These are phyloP conservation scores for Entomophthora muscae DNA, from an alignment of 371 early-diverging fungal species.

Conservation along the genomic window DNA sequence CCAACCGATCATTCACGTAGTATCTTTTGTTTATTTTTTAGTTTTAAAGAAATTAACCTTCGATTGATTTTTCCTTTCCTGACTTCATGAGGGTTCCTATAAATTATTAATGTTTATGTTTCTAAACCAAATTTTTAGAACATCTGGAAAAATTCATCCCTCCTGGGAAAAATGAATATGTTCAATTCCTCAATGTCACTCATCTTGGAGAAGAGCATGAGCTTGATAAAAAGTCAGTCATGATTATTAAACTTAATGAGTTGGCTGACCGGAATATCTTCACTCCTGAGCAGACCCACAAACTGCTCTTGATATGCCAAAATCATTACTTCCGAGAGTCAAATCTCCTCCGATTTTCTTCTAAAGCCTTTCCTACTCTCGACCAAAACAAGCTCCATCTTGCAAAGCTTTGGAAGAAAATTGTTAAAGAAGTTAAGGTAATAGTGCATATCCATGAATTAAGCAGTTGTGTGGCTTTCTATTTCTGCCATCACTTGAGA, in stretches of 20 bases:
- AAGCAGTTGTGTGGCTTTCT: neutral
- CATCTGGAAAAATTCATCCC: neutral
- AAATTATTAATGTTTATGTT: neutral
- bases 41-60: no score
- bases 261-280: neutral
- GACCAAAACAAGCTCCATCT: neutral
- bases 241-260: conserved; percentile 1
- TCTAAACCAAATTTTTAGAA: neutral
- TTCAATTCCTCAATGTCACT: neutral
- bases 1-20: no score
- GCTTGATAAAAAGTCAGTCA: neutral
- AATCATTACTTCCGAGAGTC: conserved; percentile 1
- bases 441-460: neutral
- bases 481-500: neutral
- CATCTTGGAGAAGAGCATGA: conserved; percentile 3
- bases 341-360: conserved; percentile 3
- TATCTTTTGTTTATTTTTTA: no score
- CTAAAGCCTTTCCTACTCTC: neutral
- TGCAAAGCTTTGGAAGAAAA: neutral
- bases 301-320: neutral
- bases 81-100: no score
- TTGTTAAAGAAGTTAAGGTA: conserved; percentile 2
- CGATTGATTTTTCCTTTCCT: no score
- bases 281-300: neutral
- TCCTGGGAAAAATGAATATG: neutral